Evolutionary conservation across 257 asterid genomes (phyloP).

Genomic region (Mentha longifolia): DNA sequence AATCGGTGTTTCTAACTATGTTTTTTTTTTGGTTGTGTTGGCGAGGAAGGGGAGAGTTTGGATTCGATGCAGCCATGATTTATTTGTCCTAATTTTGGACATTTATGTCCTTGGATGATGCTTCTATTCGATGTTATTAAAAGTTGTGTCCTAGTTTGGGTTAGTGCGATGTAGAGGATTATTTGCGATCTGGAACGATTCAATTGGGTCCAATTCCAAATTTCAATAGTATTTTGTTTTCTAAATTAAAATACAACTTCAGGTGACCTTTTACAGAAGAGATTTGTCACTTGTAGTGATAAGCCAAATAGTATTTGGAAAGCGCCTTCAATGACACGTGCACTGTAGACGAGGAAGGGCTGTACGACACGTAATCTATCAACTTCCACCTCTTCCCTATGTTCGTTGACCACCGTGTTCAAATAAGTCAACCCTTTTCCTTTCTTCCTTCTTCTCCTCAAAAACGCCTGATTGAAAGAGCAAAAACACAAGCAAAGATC

Average conservation of each 20-base stretch:
- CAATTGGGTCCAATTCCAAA: slow-evolving; percentile 13
- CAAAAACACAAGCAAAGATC: not conserved
- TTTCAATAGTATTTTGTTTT: not conserved
- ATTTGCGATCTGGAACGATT: slow-evolving; percentile 24
- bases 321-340: slow-evolving; percentile 12
- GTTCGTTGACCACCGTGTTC: too few species aligned
- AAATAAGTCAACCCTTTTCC: not conserved
- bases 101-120: not conserved
- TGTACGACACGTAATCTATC: too few species aligned
- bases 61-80: not conserved
- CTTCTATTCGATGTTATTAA: not conserved
- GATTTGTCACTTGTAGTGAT: too few species aligned
- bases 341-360: not conserved
- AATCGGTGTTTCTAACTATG: slow-evolving; percentile 31
- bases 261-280: too few species aligned
- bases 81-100: not conserved
- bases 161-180: not conserved
- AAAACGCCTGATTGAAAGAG: too few species aligned
- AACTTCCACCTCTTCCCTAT: too few species aligned
- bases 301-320: not conserved
- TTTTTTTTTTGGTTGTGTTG: not conserved
- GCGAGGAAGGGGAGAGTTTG: not conserved
- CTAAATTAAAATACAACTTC: not conserved
- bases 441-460: too few species aligned
- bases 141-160: too few species aligned